Conservation (phyloP, 768 basidiomycete genomes). For the Xanthoconium purpureum region DNA sequence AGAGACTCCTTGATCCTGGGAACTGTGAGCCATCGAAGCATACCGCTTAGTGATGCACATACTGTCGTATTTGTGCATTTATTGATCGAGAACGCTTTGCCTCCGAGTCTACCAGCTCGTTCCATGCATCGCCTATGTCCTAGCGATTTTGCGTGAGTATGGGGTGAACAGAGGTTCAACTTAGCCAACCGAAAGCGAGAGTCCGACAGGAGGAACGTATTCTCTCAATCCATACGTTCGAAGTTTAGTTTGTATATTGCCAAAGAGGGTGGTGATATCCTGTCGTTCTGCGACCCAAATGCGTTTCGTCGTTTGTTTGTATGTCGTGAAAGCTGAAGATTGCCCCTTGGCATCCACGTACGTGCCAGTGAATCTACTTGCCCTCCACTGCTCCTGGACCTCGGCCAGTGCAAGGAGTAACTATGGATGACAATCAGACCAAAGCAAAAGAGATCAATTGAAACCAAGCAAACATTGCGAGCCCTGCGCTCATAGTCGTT, state of each 20-base stretch:
- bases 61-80: constrained; percentile 89
- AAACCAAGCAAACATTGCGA: constrained; percentile 47
- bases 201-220: constrained; percentile 75
- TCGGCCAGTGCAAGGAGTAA: constrained; percentile 64
- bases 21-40: neutral
- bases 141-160: constrained; percentile 13
- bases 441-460: neutral
- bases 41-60: constrained; percentile 30
- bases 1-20: constrained; percentile 77
- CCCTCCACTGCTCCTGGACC: constrained; percentile 68
- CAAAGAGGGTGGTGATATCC: constrained; percentile 82
- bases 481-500: constrained; percentile 94
- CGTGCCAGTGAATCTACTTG: constrained; percentile 62
- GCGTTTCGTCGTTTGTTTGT: constrained; percentile 85
- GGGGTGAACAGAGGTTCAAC: neutral
- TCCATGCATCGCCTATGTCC: constrained; percentile 83
- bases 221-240: constrained; percentile 84
- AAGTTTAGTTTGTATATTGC: constrained; percentile 92
- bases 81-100: constrained; percentile 74
- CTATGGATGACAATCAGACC: constrained; percentile 33
- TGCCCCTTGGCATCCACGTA: constrained; percentile 82
- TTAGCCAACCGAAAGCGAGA: constrained; percentile 52
- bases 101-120: constrained; percentile 66
- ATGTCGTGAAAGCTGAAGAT: constrained; percentile 65
- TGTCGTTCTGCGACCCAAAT: constrained; percentile 88